These are phyloP conservation scores for Novymonas esmeraldas DNA, from an alignment of 208 protist species.

Conservation along the genomic window DNA sequence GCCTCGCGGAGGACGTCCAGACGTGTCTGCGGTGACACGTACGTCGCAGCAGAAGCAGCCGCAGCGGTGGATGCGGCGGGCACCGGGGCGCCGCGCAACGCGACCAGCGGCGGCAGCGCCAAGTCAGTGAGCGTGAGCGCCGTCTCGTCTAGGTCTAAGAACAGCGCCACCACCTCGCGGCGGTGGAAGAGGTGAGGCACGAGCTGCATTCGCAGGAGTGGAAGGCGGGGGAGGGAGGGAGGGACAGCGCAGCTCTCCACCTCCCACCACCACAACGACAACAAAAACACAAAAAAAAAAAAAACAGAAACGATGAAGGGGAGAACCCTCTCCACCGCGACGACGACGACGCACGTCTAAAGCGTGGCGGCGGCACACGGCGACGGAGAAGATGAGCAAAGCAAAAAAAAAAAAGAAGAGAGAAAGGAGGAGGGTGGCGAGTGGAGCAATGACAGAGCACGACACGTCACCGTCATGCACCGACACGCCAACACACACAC, in stretches of 20 bases:
- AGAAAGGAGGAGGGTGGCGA: background rate
- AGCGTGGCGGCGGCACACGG: too few relatives aligned
- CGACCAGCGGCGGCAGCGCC: slow-evolving; percentile 30
- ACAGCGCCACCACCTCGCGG: slow-evolving; percentile 47
- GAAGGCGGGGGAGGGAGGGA: background rate
- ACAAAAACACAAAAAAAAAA: slow-evolving; percentile 8
- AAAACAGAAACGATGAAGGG: background rate
- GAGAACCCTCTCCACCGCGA: too few relatives aligned
- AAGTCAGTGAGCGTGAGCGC: slow-evolving; percentile 29
- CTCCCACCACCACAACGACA: background rate
- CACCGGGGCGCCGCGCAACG: background rate
- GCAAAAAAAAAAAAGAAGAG: background rate
- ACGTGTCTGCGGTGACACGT: slow-evolving; percentile 30
- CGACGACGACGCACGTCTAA: too few relatives aligned
- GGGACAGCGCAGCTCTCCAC: background rate
- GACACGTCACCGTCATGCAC: background rate
- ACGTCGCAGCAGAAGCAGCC: background rate
- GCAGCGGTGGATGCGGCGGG: background rate
- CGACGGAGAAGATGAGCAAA: background rate
- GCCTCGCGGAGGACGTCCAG: slow-evolving; percentile 40
- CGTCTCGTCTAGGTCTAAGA: slow-evolving; percentile 54
- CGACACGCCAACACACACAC: too few relatives aligned
- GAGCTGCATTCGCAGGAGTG: slow-evolving; percentile 8
- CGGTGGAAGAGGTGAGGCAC: slow-evolving; percentile 35
- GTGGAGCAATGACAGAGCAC: background rate